Conservation (phyloP, 2,329 filamentous ascomycete species). For the Xylariaceae sp. region DNA sequence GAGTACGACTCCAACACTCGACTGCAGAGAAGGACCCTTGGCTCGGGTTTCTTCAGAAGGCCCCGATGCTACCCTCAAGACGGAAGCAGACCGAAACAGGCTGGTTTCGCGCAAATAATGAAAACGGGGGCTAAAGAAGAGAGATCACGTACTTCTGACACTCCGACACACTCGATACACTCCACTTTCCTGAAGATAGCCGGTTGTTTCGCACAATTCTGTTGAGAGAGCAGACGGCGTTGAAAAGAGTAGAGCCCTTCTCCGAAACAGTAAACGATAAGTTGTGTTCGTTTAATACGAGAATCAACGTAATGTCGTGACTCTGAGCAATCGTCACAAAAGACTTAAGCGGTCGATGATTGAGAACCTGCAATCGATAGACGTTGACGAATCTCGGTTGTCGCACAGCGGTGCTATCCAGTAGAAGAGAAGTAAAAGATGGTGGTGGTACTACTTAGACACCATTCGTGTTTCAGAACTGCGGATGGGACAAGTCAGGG, state of each 20-base stretch:
- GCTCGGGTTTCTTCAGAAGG: constrained; percentile 19
- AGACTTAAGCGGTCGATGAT: constrained; percentile 10
- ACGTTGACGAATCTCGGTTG: constrained; percentile 28
- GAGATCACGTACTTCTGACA: constrained; percentile 50
- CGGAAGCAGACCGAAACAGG: constrained; percentile 30
- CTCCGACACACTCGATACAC: constrained; percentile 46
- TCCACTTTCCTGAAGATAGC: constrained; percentile 35
- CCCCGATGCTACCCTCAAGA: constrained; percentile 34
- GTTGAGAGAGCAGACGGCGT: constrained; percentile 2
- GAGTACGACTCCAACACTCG: constrained; percentile 21
- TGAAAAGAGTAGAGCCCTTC: not conserved
- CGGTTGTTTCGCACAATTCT: constrained; percentile 20
- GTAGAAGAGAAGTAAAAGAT: constrained; percentile 27
- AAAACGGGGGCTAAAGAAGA: constrained; percentile 41
- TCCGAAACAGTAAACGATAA: not conserved
- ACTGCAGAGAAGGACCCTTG: constrained; percentile 11
- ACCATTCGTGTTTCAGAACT: constrained; percentile 49
- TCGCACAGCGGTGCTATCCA: constrained; percentile 35
- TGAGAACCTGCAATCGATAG: constrained; percentile 18
- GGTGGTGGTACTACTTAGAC: constrained; percentile 35
- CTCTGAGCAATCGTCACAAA: not conserved
- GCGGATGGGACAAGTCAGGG: constrained; percentile 35
- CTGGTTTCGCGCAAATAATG: constrained; percentile 32
- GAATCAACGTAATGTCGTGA: not conserved
- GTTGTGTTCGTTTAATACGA: not conserved